Base-by-base conservation (phyloP, 257 asterid species). In the Solanum pimpinellifolium region DNA sequence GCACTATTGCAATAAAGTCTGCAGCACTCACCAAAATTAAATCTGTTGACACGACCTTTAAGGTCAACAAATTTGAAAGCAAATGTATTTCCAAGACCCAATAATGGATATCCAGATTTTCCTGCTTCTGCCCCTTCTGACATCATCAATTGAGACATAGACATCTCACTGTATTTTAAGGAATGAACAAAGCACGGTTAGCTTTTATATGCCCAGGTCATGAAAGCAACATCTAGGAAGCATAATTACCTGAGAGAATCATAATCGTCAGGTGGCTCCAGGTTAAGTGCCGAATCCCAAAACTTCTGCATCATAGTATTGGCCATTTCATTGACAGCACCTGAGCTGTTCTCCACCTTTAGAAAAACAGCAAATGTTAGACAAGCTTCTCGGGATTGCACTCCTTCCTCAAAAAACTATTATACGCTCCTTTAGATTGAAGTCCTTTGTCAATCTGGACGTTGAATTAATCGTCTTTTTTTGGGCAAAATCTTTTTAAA, bases 241-340 rank as follows among this genome's bases (percentile, higher is more conserved):
- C 89, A 73, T 14, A 81, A 47, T 82, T 82, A 94, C 99, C 99
- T 96, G 42, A 89, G 95, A 3, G 96, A 89, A 72, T 96, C 99
- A 90, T 60, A 95, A 90, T 96, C 98, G 86, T 96, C 99, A 46
- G 95, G 88, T 56, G 98, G 92, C 84, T 96, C 99, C 90, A 94
- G 87, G 92, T 94, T 93, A 42, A 95, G 93, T 47, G 99, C 98
- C 23, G 98, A 95, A 92, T 95, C 99, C 98, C 98, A 96, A 92
- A 96, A 96, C 91, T 95, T 96, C 92, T 96, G 99, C 98, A 96
- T 94, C 87, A 94, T 94, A 39, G 98, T 91, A 87, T 90, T 94
- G 89, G 98, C 93, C 39, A 91, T 94, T 87, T 95, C 98, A 89
- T 91, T 96, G 66, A 82, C 97, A 87, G 95, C 81, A 83, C 93